These are phyloP conservation scores for Fusarium stilboides DNA, from an alignment of 2,329 filamentous ascomycete genomes.

Conservation along the genomic window DNA sequence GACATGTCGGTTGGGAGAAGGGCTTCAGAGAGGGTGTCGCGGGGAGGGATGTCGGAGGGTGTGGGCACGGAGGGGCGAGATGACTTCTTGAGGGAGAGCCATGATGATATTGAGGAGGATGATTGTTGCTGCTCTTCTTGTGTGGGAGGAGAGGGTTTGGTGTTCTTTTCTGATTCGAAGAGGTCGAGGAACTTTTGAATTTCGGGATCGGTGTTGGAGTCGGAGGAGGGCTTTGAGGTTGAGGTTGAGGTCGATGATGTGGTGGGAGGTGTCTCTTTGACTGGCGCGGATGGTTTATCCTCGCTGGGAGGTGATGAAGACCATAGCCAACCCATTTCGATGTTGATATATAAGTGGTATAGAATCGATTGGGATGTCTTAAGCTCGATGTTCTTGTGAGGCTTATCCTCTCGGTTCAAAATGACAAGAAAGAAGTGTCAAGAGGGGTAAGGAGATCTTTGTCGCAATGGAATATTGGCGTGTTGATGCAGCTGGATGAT, in stretches of 20 bases:
- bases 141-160: slow-evolving; percentile 41
- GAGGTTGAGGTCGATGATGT: slow-evolving; percentile 36
- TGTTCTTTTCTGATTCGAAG: slow-evolving; percentile 55
- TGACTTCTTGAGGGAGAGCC: slow-evolving; percentile 55
- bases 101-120: slow-evolving; percentile 54
- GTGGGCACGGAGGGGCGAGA: slow-evolving; percentile 47
- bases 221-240: slow-evolving; percentile 33
- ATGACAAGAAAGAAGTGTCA: background rate
- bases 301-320: slow-evolving; percentile 55
- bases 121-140: slow-evolving; percentile 40
- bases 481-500: background rate
- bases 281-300: slow-evolving; percentile 46
- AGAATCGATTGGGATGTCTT: background rate
- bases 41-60: slow-evolving; percentile 47
- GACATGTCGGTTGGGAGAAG: slow-evolving; percentile 87
- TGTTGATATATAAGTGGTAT: slow-evolving; percentile 4
- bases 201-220: slow-evolving; percentile 62
- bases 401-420: background rate
- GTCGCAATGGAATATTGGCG: slow-evolving; percentile 2
- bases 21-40: slow-evolving; percentile 72
- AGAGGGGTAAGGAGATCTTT: background rate
- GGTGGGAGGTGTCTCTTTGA: slow-evolving; percentile 44
- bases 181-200: slow-evolving; percentile 69
- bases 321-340: slow-evolving; percentile 76
- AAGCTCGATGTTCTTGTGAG: background rate